Conservation (phyloP, 2,329 filamentous ascomycete genomes). For the Penicillium sp. region DNA sequence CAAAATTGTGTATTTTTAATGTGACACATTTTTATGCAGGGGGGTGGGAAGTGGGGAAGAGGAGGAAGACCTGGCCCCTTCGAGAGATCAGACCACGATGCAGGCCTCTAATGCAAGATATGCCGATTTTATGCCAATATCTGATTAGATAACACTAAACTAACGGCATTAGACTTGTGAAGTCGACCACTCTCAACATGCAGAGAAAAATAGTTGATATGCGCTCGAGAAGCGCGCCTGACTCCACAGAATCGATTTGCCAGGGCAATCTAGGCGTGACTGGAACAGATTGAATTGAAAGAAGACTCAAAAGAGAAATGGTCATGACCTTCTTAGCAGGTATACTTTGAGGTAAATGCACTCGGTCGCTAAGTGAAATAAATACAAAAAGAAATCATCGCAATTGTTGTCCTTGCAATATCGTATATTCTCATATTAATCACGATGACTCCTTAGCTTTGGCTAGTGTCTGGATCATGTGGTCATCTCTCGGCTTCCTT, state of each 20-base stretch:
- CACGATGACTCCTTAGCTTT: background rate
- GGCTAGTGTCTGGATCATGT: conserved; percentile 1
- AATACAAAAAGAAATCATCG: background rate
- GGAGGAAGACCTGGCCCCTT: background rate
- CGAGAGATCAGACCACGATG: background rate
- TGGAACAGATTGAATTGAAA: background rate
- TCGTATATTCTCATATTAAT: background rate
- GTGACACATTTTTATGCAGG: background rate
- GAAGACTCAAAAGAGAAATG: background rate
- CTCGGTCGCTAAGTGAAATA: background rate
- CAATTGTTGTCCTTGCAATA: background rate
- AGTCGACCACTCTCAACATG: background rate
- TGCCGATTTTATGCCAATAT: background rate
- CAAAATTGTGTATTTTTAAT: background rate
- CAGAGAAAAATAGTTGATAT: background rate
- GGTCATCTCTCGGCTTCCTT: conserved; percentile 8
- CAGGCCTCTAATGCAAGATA: background rate
- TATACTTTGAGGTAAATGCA: background rate
- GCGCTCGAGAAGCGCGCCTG: background rate
- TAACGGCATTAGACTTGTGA: background rate
- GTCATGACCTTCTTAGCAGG: too few relatives aligned
- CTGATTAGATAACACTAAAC: background rate
- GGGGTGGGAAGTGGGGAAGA: background rate
- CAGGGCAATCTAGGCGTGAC: background rate
- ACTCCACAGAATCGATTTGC: background rate